phyloP scores from a whole-genome alignment of 306 rosid genomes.

The Cyclanthera cordifolia region DNA sequence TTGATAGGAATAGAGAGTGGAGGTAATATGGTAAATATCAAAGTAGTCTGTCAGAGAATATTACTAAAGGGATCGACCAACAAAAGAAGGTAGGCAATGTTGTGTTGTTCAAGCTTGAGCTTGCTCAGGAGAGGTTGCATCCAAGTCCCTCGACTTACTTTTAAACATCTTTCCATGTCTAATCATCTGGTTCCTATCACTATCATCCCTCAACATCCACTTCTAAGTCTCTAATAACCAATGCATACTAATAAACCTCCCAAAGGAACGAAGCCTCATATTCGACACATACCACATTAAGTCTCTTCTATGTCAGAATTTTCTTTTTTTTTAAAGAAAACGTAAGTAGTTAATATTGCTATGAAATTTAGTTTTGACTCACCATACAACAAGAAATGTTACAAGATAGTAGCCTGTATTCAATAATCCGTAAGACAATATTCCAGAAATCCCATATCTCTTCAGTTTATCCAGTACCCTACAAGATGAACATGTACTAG shows the following conservation, averaged over 20 bases:
- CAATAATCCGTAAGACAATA: conserved; percentile 70
- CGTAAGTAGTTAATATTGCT: background rate
- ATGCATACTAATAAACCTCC: background rate
- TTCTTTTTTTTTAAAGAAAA: no score
- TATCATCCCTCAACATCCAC: background rate
- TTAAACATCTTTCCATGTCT: background rate
- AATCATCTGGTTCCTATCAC: background rate
- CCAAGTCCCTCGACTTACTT: background rate
- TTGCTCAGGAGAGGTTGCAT: background rate
- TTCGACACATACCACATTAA: background rate
- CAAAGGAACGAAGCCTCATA: background rate
- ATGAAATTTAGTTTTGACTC: conserved; percentile 15
- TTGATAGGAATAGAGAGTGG: background rate
- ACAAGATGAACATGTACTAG: conserved; percentile 20
- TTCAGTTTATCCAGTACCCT: conserved; percentile 49
- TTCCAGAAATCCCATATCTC: conserved; percentile 73
- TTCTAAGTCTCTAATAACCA: background rate
- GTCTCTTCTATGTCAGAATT: background rate
- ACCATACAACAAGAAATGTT: conserved; percentile 83
- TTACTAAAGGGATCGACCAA: background rate
- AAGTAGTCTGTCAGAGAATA: background rate
- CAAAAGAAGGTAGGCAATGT: background rate
- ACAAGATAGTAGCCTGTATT: conserved; percentile 77
- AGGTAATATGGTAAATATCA: background rate
- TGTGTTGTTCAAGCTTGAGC: background rate